These are phyloP conservation scores for Pogostemon cablin DNA, from an alignment of 257 asterid genomes.

Conservation along the genomic window DNA sequence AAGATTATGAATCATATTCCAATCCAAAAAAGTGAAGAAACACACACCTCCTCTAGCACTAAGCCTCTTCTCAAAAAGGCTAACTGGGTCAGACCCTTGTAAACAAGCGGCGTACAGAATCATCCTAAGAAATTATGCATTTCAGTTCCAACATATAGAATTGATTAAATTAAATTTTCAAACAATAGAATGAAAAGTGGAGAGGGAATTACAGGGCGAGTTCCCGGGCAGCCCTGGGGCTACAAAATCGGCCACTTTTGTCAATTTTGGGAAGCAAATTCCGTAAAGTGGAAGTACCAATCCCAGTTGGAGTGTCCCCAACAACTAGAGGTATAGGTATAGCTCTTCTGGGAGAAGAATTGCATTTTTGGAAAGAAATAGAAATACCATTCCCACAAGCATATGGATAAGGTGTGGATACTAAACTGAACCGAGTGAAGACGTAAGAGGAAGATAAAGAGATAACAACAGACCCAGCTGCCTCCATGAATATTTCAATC, in stretches of 20 bases:
- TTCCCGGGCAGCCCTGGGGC: conserved; percentile 94
- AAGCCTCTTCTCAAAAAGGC: conserved; percentile 75
- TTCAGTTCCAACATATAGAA: not conserved
- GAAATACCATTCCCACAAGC: not conserved
- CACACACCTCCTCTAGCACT: conserved; percentile 77
- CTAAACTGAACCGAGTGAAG: not conserved
- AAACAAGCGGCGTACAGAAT: conserved; percentile 82
- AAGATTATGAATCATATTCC: not conserved
- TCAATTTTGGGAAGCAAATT: conserved; percentile 74
- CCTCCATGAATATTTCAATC: not conserved
- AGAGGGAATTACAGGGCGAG: conserved; percentile 62
- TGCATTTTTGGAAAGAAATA: conserved; percentile 13
- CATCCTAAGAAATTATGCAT: conserved; percentile 44
- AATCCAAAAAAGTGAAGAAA: too few relatives aligned
- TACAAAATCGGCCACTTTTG: conserved; percentile 82
- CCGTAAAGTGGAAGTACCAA: conserved; percentile 17
- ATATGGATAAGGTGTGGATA: not conserved
- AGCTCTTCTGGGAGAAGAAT: conserved; percentile 8
- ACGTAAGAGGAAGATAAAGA: not conserved
- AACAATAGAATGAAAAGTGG: too few relatives aligned
- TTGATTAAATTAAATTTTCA: not conserved
- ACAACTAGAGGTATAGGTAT: too few relatives aligned
- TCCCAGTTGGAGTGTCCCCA: conserved; percentile 16
- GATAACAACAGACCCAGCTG: not conserved
- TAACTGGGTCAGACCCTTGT: conserved; percentile 93